Conservation (phyloP, 2,329 filamentous ascomycete species). For the Talaromyces marneffei region DNA sequence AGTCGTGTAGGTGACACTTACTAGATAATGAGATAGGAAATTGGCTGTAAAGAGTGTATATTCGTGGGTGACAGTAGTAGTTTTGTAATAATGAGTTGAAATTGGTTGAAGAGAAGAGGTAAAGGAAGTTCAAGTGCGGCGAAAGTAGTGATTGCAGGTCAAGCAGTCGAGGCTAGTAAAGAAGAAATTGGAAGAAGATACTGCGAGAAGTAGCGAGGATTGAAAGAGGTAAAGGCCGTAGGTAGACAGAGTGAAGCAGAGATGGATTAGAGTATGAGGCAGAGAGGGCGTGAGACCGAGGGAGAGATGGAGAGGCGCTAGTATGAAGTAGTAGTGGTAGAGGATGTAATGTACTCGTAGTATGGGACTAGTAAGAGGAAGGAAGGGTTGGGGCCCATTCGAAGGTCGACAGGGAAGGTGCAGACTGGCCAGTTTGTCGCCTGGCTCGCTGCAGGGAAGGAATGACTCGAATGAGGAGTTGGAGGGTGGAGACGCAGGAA, state of each 20-base stretch:
- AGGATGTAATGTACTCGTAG: not conserved
- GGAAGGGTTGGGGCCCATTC: constrained; percentile 2
- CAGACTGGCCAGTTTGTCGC: not conserved
- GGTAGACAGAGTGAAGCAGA: not conserved
- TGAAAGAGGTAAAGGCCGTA: not conserved
- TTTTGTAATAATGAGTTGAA: not conserved
- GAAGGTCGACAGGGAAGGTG: constrained; percentile 1
- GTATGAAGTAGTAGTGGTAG: not conserved
- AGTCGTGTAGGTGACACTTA: not conserved
- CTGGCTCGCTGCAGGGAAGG: not conserved
- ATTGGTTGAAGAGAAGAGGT: not conserved
- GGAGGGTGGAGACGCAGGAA: constrained; percentile 1
- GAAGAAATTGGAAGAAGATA: not conserved
- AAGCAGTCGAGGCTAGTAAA: not conserved
- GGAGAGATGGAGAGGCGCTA: not conserved
- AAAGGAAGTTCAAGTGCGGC: not conserved
- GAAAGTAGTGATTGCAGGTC: not conserved
- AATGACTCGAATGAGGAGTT: no score
- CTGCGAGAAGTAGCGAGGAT: not conserved
- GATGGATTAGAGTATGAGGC: not conserved
- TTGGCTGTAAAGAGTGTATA: not conserved
- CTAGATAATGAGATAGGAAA: not conserved
- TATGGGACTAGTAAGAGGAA: not conserved
- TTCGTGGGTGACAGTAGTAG: not conserved
- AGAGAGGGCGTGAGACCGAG: not conserved